Evolutionary conservation across 441 rosid species (phyloP), one percentile per base, ranked within the genome.

Genomic region (Sinapis alba): DNA sequence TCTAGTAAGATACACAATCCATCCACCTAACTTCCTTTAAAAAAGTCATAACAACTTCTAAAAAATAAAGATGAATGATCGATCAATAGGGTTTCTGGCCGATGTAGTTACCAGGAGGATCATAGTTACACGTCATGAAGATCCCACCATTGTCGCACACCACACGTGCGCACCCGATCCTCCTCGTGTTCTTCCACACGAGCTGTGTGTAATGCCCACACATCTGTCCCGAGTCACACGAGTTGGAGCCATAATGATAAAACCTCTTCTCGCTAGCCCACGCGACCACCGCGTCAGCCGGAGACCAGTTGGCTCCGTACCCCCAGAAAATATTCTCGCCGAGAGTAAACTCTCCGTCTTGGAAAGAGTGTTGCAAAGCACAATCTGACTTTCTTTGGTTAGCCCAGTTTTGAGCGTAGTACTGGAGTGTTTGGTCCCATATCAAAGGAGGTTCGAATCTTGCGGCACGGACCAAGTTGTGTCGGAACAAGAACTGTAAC

Each of bases 241-340:
- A 18, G 77, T 89, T 91, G n/a, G 80, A 73, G 0, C 47, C 71
- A 26, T 91, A 93, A 26, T 73, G 50, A 26, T 91, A 93, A 43
- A 81, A 88, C 78, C 83, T 89, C 82, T 90, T 87, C 79, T 93
- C 97, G 34, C 62, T 84, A 0, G 94, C 83, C 98, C 94, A 90
- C 0, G 84, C 82, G 6, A 72, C 16, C 26, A 94, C 96, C 0
- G 93, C 91, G 26, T 94, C 90, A 4, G 62, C 72, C 0, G 94
- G 93, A 1, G 58, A 81, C 93, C 90, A 90, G 18, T 78, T 26
- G 0, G 83, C 65, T 5, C 96, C 94, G 30, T 83, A 82, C 26
- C 98, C 98, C 97, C 94, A 87, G 9, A 62, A 94, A 6, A 89
- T 82, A 76, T 91, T 94, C 84, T 94, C 98, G 4, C 97, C 96